Evolutionary conservation across 2,329 filamentous ascomycete genomes (phyloP).

Genomic region (Macroventuria anomochaeta): DNA sequence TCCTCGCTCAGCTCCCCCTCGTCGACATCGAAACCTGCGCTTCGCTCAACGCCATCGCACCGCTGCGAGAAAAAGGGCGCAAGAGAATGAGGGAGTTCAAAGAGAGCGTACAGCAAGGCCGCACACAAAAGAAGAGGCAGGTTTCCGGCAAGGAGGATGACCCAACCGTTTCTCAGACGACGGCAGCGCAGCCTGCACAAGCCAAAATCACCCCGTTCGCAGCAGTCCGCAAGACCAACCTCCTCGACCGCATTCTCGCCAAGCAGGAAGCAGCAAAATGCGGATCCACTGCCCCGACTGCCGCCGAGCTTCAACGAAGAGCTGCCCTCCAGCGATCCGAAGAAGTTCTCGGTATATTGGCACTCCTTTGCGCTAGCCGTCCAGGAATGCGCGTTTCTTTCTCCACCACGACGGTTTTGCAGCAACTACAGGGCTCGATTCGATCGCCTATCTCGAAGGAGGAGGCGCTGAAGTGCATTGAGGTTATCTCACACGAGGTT

Average conservation of each 20-base stretch:
- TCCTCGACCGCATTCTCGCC: constrained; percentile 59
- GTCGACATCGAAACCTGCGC: constrained; percentile 61
- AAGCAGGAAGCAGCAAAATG: constrained; percentile 53
- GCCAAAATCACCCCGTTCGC: constrained; percentile 49
- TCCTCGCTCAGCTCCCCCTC: constrained; percentile 64
- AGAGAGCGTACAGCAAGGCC: constrained; percentile 58
- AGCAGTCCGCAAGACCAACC: constrained; percentile 52
- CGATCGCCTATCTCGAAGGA: constrained; percentile 54
- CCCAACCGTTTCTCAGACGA: constrained; percentile 13
- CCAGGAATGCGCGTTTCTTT: constrained; percentile 51
- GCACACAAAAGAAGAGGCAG: constrained; percentile 41
- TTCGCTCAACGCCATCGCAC: constrained; percentile 61
- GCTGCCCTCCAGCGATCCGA: constrained; percentile 56
- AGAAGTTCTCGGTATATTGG: constrained; percentile 54
- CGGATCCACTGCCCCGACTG: constrained; percentile 49
- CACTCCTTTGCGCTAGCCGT: constrained; percentile 49
- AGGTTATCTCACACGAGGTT: constrained; percentile 53
- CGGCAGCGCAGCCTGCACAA: constrained; percentile 30
- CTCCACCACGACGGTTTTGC: constrained; percentile 51
- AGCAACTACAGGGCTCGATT: constrained; percentile 55
- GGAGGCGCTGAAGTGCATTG: constrained; percentile 53
- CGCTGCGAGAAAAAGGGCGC: constrained; percentile 70
- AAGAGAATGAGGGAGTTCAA: constrained; percentile 73
- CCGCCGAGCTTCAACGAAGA: constrained; percentile 53
- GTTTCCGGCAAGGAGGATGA: constrained; percentile 43